Conservation (phyloP, 805 yeast genomes). For the Schwanniomyces polymorphus region DNA sequence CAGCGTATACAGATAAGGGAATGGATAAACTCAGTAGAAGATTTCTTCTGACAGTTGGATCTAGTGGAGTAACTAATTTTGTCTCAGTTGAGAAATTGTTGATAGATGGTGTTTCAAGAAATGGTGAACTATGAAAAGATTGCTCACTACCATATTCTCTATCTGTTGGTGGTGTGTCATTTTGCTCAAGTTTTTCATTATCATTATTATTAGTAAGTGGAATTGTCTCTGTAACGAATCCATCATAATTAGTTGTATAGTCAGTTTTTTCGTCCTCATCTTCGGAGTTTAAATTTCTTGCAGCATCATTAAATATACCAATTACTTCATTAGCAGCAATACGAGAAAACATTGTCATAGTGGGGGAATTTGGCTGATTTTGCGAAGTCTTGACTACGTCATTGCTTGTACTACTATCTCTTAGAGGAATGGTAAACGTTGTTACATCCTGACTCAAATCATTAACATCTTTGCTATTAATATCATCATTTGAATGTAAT, state of each 20-base stretch:
- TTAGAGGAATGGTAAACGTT: constrained; percentile 47
- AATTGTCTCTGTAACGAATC: constrained; percentile 53
- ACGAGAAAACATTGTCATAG: constrained; percentile 73
- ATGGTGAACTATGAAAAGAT: constrained; percentile 46
- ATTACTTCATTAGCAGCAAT: constrained; percentile 74
- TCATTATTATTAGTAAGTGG: constrained; percentile 2
- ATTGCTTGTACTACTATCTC: constrained; percentile 27
- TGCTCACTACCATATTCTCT: constrained; percentile 17
- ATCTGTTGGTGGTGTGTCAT: constrained; percentile 28
- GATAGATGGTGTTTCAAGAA: constrained; percentile 32
- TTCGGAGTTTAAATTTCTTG: constrained; percentile 26
- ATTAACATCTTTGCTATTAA: no score
- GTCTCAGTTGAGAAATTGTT: not conserved
- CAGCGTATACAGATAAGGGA: constrained; percentile 29
- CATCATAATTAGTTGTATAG: constrained; percentile 38
- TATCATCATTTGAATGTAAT: no score
- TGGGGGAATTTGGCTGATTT: constrained; percentile 58
- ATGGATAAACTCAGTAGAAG: constrained; percentile 40
- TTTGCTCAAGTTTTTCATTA: constrained; percentile 6
- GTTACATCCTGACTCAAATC: constrained; percentile 14
- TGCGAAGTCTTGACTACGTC: constrained; percentile 11
- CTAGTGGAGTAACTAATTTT: constrained; percentile 41
- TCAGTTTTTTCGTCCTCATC: constrained; percentile 25
- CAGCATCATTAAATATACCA: constrained; percentile 69
- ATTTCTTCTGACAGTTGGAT: constrained; percentile 33